A percentile compares a stretch with the other conserved stretches of the same genome.
Evolutionary conservation across 371 early-diverging fungal genomes (phyloP).

Genomic region (Dinochytrium kinnereticum): DNA sequence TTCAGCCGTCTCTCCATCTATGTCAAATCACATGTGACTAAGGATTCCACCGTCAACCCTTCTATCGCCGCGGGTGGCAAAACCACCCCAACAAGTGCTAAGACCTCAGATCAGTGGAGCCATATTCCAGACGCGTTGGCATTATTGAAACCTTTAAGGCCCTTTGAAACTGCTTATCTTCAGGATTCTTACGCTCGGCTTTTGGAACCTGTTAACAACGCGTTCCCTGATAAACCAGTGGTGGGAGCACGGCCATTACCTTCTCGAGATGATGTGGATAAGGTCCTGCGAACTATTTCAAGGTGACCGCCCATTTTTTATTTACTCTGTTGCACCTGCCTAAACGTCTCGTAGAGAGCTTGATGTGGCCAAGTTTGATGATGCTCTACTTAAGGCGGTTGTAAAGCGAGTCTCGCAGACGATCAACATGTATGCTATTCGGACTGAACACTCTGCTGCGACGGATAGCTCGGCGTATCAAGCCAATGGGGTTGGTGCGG

Average conservation of each 20-base stretch:
- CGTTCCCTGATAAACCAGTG: slow-evolving; percentile 59
- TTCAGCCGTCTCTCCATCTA: slow-evolving; percentile 72
- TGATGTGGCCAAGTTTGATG: slow-evolving; percentile 67
- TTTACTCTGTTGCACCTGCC: background rate
- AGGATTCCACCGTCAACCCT: background rate
- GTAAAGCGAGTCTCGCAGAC: slow-evolving; percentile 63
- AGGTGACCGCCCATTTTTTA: slow-evolving; percentile 47
- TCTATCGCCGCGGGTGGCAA: background rate
- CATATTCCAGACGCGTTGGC: slow-evolving; percentile 10
- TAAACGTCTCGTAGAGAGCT: slow-evolving; percentile 57
- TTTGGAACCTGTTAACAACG: slow-evolving; percentile 64
- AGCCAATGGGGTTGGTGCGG: slow-evolving; percentile 39
- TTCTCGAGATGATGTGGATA: slow-evolving; percentile 58
- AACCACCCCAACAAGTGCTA: background rate
- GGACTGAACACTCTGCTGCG: slow-evolving; percentile 61
- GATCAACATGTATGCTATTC: slow-evolving; percentile 58
- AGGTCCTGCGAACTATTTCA: slow-evolving; percentile 59
- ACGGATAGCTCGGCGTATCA: slow-evolving; percentile 44
- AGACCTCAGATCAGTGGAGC: slow-evolving; percentile 3
- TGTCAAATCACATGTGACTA: slow-evolving; percentile 18
- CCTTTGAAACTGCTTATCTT: slow-evolving; percentile 74
- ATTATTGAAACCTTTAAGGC: slow-evolving; percentile 40
- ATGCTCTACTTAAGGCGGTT: slow-evolving; percentile 54
- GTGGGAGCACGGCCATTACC: slow-evolving; percentile 30
- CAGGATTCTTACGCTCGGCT: slow-evolving; percentile 66